These are phyloP conservation scores for Chenopodium berlandieri DNA, from an alignment of 148 eudicot species.

Conservation along the genomic window DNA sequence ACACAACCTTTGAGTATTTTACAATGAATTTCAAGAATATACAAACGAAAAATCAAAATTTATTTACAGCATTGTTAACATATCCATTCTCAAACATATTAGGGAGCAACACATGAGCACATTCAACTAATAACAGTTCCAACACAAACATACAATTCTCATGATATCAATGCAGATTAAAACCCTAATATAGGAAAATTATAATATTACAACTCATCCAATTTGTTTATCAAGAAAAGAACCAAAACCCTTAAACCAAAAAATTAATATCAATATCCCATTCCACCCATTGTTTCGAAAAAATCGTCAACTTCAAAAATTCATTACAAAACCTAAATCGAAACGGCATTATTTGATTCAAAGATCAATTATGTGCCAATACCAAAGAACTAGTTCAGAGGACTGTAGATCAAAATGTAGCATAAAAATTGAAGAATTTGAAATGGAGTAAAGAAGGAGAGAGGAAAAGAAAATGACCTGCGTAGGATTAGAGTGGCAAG, in stretches of 20 bases:
- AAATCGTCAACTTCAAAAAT: not conserved
- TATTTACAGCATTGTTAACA: not conserved
- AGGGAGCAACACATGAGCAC: not conserved
- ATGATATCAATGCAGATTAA: not conserved
- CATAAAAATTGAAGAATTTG: not conserved
- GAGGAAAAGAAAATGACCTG: slow-evolving; percentile 35
- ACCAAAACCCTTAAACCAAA: not conserved
- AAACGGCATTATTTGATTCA: not conserved
- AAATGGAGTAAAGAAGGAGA: not conserved
- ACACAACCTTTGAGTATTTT: too few relatives aligned
- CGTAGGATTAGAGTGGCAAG: slow-evolving; percentile 53
- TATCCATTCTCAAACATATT: not conserved
- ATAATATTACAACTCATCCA: not conserved
- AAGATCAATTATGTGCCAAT: not conserved
- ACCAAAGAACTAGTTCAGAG: not conserved
- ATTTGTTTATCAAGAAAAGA: not conserved
- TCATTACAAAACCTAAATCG: slow-evolving; percentile 8
- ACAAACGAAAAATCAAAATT: not conserved
- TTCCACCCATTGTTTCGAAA: not conserved
- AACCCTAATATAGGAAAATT: not conserved
- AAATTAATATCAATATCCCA: not conserved
- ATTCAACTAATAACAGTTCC: not conserved
- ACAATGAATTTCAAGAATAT: too few relatives aligned
- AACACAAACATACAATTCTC: not conserved
- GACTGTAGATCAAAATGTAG: slow-evolving; percentile 10